Percentiles rank a stretch among this genome's conserved stretches.
Evolutionary conservation across 306 rosid species (phyloP).

Genomic region (Medicago lupulina): DNA sequence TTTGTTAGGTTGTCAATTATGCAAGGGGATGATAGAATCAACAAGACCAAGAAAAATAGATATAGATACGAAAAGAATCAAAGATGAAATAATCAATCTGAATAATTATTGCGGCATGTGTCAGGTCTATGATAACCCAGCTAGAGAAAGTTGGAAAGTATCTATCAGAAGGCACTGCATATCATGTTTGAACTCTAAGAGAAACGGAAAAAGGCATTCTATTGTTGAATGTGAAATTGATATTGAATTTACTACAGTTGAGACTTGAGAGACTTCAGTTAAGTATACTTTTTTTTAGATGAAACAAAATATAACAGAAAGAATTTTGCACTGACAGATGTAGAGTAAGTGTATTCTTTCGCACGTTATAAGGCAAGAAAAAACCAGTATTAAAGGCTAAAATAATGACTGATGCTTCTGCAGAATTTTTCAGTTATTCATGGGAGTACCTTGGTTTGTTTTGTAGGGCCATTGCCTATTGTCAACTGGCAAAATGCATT

Average conservation of each 20-base stretch:
- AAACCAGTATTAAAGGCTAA: conserved; percentile 20
- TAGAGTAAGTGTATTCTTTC: background rate
- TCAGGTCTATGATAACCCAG: conserved; percentile 2
- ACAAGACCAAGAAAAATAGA: conserved; percentile 12
- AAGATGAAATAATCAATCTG: background rate
- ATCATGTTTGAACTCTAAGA: background rate
- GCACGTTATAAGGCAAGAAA: background rate
- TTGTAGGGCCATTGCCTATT: conserved; percentile 90
- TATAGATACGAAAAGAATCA: background rate
- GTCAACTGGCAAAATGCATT: conserved; percentile 93
- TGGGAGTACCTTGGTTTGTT: conserved; percentile 88
- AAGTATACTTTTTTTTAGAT: background rate
- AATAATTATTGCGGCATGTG: background rate
- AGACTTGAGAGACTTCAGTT: background rate
- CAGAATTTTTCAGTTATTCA: conserved; percentile 23
- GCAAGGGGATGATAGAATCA: background rate
- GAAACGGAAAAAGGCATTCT: background rate
- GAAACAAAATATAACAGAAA: background rate
- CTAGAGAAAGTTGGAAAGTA: conserved; percentile 1
- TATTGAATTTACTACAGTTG: background rate
- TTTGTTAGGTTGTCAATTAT: conserved; percentile 9
- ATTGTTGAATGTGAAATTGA: background rate
- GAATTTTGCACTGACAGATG: background rate
- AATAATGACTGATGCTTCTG: conserved; percentile 32
- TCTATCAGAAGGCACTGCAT: background rate